Evolutionary conservation across 1,139 yeast species (phyloP), one percentile per base, ranked within the genome.

Genomic region (Candida sojae): DNA sequence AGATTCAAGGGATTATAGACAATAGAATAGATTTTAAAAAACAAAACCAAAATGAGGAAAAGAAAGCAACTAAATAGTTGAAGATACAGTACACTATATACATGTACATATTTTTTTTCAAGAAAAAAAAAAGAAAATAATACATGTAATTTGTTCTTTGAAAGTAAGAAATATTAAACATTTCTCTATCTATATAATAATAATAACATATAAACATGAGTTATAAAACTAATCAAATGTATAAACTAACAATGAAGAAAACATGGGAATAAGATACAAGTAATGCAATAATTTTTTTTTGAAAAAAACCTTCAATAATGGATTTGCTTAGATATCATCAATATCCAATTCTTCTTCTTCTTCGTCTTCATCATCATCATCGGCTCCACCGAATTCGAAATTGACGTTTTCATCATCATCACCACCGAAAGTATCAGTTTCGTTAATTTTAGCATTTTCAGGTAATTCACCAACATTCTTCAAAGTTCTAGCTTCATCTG

Each of bases 341-440:
- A 91, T 88, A 65, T 88, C 95, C 64, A 84, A 88, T 55, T 80
- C 83, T 51, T 78, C 80, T 41, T 73, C 72, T 39, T 70, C 84
- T 25, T 82, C 95, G 39, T 81, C 92, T 7, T 83, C 90, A 12
- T 83, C 92, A 47, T 79, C 86, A 52, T 82, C 90, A 53, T 90
- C 95, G 56, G 91, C 97, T 64, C 88, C 93, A 70, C 97, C 99
- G 72, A 95, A 95, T 75, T 95, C 99, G 72, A 95, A 92, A 83
- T 93, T 93, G 69, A 92, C 96, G 63, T 93, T 99, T 59, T 92
- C 98, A 56, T 92, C 99, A 48, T 92, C 96, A 59, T 91, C 98
- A 66, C 86, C 95, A 65, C 96, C 97, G 66, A 91, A 92, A 55
- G 96, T 91, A 69, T 93, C 98, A 57, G 96, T 90, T 78, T 95